These are phyloP conservation scores for Baorangia bicolor DNA, from an alignment of 768 basidiomycete genomes.

Conservation along the genomic window DNA sequence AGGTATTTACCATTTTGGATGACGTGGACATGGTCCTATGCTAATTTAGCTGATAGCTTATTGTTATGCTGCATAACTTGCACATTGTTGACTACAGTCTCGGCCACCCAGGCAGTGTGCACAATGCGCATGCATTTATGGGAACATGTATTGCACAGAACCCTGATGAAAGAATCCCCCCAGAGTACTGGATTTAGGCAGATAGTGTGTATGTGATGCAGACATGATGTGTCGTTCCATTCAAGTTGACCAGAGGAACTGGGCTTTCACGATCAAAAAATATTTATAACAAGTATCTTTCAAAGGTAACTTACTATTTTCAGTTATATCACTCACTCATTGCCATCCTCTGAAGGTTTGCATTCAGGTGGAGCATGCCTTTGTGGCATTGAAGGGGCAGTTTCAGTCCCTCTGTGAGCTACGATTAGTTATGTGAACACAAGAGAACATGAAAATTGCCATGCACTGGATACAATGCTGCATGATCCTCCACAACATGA, in stretches of 20 bases:
- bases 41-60: too few relatives aligned
- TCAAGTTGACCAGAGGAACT: not conserved
- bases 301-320: not conserved
- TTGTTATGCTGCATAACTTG: not conserved
- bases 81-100: not conserved
- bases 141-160: not conserved
- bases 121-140: not conserved
- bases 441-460: not conserved
- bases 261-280: not conserved
- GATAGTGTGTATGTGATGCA: not conserved
- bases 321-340: not conserved
- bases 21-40: too few relatives aligned
- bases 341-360: not conserved
- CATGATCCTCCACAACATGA: not conserved
- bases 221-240: not conserved
- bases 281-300: not conserved
- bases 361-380: not conserved
- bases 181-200: conserved; percentile 1
- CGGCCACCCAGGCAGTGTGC: not conserved
- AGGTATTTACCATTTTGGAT: too few relatives aligned
- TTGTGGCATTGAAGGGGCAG: not conserved
- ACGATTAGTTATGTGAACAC: not conserved
- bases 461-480: not conserved
- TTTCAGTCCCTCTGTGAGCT: too few relatives aligned
- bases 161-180: not conserved